These are phyloP conservation scores for Rhodotorula sp. DNA, from an alignment of 1,284 basidiomycete genomes.

Conservation along the genomic window DNA sequence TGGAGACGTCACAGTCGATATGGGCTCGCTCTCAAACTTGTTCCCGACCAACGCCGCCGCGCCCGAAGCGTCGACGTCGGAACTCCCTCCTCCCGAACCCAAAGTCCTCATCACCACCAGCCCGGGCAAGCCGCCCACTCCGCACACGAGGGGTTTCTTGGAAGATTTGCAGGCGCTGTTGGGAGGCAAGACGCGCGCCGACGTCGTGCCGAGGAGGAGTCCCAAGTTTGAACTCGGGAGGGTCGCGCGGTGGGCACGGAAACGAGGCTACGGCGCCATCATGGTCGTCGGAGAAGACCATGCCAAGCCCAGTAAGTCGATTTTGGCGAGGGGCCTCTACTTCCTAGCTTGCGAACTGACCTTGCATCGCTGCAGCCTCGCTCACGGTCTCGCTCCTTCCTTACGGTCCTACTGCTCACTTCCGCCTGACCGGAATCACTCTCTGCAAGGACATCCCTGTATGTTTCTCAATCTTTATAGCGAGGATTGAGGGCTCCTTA, in stretches of 20 bases:
- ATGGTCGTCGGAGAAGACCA: constrained; percentile 91
- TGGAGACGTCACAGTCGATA: constrained; percentile 45
- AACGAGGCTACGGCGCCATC: constrained; percentile 80
- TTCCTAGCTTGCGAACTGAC: background rate
- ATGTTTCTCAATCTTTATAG: constrained; percentile 42
- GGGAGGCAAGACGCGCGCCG: constrained; percentile 68
- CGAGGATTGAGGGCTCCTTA: background rate
- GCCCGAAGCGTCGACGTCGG: constrained; percentile 36
- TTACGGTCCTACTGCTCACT: constrained; percentile 89
- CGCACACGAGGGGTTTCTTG: constrained; percentile 74
- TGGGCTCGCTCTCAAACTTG: constrained; percentile 43
- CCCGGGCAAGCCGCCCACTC: constrained; percentile 71
- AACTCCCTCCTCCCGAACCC: constrained; percentile 67
- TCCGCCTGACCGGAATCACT: constrained; percentile 86
- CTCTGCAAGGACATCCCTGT: constrained; percentile 83
- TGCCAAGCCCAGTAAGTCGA: constrained; percentile 66
- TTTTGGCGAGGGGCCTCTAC: too few relatives aligned
- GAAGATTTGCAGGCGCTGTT: constrained; percentile 88
- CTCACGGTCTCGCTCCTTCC: constrained; percentile 90
- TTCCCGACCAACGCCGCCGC: constrained; percentile 34
- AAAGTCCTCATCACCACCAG: constrained; percentile 89
- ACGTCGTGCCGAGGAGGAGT: constrained; percentile 85
- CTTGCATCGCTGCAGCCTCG: constrained; percentile 62
- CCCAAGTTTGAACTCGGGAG: constrained; percentile 90
- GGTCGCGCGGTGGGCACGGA: constrained; percentile 90